Conservation (phyloP, 2,329 filamentous ascomycete species). For the Hymenoscyphus fructigenus region DNA sequence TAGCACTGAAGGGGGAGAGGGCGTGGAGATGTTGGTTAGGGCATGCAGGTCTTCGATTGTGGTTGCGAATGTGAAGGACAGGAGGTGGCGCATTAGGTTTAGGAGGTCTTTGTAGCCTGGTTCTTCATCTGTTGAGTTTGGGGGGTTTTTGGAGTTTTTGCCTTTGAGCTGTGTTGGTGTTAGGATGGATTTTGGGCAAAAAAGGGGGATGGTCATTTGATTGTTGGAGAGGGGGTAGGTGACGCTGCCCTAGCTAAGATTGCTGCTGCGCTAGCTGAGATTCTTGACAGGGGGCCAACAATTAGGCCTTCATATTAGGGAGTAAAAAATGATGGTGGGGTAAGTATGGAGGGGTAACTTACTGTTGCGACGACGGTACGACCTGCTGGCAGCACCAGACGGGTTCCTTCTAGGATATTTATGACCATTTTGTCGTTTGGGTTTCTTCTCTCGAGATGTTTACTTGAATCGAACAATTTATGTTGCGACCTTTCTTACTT, state of each 20-base stretch:
- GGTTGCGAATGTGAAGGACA: slow-evolving; percentile 77
- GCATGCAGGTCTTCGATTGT: slow-evolving; percentile 86
- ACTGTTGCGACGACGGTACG: background rate
- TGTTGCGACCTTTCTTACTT: background rate
- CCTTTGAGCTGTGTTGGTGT: background rate
- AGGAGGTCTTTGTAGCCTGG: slow-evolving; percentile 77
- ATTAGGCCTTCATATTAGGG: too few species aligned
- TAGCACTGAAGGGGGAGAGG: slow-evolving; percentile 80
- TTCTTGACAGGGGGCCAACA: too few species aligned
- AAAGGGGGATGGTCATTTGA: too few species aligned
- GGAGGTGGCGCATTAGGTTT: slow-evolving; percentile 77
- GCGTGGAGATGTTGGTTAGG: slow-evolving; percentile 86
- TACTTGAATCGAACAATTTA: background rate
- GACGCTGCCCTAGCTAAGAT: too few species aligned
- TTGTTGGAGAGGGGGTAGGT: too few species aligned
- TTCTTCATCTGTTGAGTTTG: background rate
- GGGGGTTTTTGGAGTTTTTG: background rate
- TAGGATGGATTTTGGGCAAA: too few species aligned
- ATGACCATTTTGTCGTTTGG: background rate
- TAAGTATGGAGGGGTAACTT: background rate
- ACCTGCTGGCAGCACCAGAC: background rate
- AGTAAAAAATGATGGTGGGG: too few species aligned
- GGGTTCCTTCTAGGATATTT: background rate
- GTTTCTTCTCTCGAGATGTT: background rate
- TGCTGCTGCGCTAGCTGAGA: too few species aligned